Percentiles rank a stretch among this genome's conserved stretches.
phyloP scores from a whole-genome alignment of 805 yeast species.

The Candida nitratophila region DNA sequence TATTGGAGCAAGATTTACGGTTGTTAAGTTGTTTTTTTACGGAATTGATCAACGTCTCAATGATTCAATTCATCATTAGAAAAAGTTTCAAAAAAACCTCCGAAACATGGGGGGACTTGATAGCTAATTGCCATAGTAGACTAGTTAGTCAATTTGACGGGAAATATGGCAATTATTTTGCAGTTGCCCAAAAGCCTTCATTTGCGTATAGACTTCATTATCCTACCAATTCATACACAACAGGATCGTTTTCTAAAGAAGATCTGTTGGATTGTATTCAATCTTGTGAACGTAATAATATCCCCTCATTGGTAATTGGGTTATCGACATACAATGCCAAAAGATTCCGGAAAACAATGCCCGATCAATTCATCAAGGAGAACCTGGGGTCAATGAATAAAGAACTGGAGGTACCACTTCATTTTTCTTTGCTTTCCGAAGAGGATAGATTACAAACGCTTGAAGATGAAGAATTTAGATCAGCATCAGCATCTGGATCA shows the following conservation, averaged over 20 bases:
- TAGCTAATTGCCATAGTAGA: background rate
- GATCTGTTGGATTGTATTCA: background rate
- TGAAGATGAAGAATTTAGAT: too few species aligned
- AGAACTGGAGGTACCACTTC: background rate
- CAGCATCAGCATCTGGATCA: too few species aligned
- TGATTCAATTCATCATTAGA: background rate
- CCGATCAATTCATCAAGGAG: background rate
- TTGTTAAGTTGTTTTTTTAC: background rate
- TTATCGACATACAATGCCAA: background rate
- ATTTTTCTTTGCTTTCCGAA: background rate
- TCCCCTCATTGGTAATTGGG: background rate
- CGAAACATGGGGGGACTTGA: background rate
- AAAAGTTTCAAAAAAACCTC: background rate
- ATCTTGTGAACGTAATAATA: background rate
- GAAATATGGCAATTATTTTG: background rate
- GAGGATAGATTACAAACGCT: too few species aligned
- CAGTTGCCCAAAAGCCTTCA: background rate
- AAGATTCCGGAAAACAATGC: background rate
- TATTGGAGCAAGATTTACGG: background rate
- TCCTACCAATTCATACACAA: background rate
- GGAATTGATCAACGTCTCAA: background rate
- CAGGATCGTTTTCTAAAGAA: background rate
- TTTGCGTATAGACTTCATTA: background rate
- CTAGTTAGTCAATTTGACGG: background rate
- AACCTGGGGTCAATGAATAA: background rate